phyloP scores from a whole-genome alignment of 495 filamentous ascomycete species.

The Aspergillus mulundensis region DNA sequence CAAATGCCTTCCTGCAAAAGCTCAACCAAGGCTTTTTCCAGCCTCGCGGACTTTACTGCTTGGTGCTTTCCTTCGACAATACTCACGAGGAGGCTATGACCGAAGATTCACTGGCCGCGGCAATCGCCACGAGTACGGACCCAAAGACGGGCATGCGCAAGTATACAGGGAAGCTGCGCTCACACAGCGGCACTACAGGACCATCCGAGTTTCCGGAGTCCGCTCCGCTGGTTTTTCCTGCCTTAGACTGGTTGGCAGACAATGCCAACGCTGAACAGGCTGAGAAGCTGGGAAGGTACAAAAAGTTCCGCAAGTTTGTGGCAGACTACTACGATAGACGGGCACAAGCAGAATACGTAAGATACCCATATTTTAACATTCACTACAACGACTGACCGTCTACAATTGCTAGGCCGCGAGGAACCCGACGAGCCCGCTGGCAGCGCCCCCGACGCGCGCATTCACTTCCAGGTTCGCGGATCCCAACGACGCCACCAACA shows the following conservation, averaged over 20 bases:
- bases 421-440: neutral
- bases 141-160: constrained; percentile 20
- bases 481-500: neutral
- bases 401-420: neutral
- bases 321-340: constrained; percentile 45
- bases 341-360: constrained; percentile 51
- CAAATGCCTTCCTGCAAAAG: constrained; percentile 27
- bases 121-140: constrained; percentile 13
- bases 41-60: constrained; percentile 50
- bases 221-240: constrained; percentile 48
- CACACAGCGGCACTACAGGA: constrained; percentile 38
- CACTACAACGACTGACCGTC: neutral
- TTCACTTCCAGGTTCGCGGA: constrained; percentile 12
- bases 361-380: constrained; percentile 22
- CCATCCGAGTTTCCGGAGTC: constrained; percentile 30
- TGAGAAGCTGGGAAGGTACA: constrained; percentile 4
- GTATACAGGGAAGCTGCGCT: constrained; percentile 14
- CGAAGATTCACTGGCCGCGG: too few species aligned
- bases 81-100: constrained; percentile 18
- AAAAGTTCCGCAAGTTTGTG: constrained; percentile 29
- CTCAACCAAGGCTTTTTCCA: constrained; percentile 55
- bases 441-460: neutral
- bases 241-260: constrained; percentile 7
- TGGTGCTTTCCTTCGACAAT: constrained; percentile 54
- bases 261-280: constrained; percentile 1